Conservation (phyloP, 108 stramenopile genomes). For the Nannochloropsis gaditana region DNA sequence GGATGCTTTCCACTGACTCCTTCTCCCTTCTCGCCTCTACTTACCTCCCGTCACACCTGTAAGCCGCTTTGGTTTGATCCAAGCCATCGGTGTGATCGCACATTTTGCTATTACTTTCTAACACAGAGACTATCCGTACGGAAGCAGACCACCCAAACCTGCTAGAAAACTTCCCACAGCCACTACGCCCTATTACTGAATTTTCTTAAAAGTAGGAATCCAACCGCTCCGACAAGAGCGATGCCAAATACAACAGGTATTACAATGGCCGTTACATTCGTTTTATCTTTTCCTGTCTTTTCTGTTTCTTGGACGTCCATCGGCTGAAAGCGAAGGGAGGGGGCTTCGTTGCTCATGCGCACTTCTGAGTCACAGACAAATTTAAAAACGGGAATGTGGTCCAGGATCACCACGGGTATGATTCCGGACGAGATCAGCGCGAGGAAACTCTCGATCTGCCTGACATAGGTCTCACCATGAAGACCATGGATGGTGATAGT, state of each 20-base stretch:
- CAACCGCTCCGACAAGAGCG: background rate
- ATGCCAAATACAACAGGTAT: background rate
- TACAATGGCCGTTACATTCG: background rate
- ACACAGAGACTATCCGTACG: too few relatives aligned
- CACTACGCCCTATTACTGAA: background rate
- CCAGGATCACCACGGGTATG: background rate
- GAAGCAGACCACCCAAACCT: too few relatives aligned
- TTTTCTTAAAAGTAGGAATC: background rate
- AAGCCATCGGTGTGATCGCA: too few relatives aligned
- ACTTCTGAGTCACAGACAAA: background rate
- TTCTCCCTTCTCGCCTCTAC: too few relatives aligned
- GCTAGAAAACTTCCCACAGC: too few relatives aligned
- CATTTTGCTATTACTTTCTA: too few relatives aligned
- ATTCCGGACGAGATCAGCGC: background rate
- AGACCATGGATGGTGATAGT: constrained; percentile 13
- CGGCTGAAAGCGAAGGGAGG: background rate
- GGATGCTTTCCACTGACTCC: too few relatives aligned
- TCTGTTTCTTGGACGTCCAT: background rate
- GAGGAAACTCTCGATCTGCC: background rate
- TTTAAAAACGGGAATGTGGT: background rate
- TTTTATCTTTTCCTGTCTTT: background rate
- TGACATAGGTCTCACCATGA: background rate
- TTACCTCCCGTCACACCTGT: too few relatives aligned
- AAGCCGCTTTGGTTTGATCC: too few relatives aligned
- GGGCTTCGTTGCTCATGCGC: background rate